Percentiles rank a stretch among this genome's conserved stretches.
Conservation (phyloP, 2,329 filamentous ascomycete genomes). For the Juglanconis juglandina region DNA sequence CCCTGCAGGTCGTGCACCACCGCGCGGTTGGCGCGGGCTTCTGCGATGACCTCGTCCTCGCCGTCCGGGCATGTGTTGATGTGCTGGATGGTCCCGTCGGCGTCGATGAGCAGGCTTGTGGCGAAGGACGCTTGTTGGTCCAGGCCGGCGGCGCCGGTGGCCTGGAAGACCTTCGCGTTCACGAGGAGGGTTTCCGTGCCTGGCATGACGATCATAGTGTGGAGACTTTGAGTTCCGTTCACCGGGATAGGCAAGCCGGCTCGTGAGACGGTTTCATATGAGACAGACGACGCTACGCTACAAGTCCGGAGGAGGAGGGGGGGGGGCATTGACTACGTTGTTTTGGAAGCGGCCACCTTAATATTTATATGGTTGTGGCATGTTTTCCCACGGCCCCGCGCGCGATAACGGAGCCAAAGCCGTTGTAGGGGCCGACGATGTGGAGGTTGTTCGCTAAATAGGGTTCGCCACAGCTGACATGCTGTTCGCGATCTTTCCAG, state of each 20-base stretch:
- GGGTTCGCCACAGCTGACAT: background rate
- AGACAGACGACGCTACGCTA: too few species aligned
- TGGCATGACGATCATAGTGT: background rate
- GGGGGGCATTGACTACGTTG: background rate
- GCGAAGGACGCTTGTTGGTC: conserved; percentile 31
- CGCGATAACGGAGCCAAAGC: conserved; percentile 14
- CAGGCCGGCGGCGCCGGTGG: conserved; percentile 23
- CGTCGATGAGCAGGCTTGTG: conserved; percentile 33
- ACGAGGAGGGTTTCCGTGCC: conserved; percentile 34
- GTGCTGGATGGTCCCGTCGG: conserved; percentile 31
- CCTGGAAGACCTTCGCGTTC: conserved; percentile 46
- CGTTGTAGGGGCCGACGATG: background rate
- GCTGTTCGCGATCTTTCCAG: background rate
- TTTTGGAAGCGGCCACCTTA: background rate
- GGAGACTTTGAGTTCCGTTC: background rate
- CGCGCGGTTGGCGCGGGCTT: conserved; percentile 25
- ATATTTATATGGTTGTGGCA: background rate
- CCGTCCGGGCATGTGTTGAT: conserved; percentile 33
- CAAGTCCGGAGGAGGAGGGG: too few species aligned
- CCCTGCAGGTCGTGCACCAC: conserved; percentile 34
- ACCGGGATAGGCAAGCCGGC: too few species aligned
- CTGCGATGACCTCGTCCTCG: conserved; percentile 21
- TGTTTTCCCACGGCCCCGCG: background rate
- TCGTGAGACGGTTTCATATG: background rate
- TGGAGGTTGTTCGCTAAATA: background rate